Evolutionary conservation across 139 green algal genomes (phyloP).

Genomic region (Zygnema cylindricum): DNA sequence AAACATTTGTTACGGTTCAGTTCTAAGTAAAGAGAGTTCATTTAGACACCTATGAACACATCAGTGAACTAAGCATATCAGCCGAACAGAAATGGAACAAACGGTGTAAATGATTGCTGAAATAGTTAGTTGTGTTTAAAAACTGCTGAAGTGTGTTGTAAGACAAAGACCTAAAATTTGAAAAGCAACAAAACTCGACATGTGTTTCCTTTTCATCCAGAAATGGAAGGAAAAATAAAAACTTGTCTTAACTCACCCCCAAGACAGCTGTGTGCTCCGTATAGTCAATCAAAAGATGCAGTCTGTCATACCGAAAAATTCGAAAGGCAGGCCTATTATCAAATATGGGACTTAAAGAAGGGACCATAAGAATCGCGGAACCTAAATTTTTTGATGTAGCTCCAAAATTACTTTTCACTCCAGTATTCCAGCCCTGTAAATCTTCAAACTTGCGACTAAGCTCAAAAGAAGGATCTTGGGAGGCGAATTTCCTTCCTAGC

Average conservation of each 20-base stretch:
- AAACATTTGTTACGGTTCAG: too few species aligned
- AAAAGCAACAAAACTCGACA: neutral
- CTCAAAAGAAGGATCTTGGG: too few species aligned
- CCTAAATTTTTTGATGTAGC: neutral
- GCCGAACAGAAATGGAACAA: neutral
- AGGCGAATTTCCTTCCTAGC: neutral
- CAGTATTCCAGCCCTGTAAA: neutral
- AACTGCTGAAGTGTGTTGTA: neutral
- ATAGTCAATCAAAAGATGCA: neutral
- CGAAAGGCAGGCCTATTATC: slow-evolving; percentile 6
- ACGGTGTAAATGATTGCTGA: neutral
- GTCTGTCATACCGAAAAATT: slow-evolving; percentile 19
- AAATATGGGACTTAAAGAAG: slow-evolving; percentile 16
- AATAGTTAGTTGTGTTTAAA: neutral
- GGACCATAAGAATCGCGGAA: slow-evolving; percentile 17
- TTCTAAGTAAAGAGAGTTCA: too few species aligned
- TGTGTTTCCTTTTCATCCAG: neutral
- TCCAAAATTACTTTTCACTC: neutral
- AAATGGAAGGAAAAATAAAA: neutral
- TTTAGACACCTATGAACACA: too few species aligned
- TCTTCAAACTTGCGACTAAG: neutral
- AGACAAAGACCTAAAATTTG: neutral
- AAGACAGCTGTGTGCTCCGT: slow-evolving; percentile 14
- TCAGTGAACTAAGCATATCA: too few species aligned
- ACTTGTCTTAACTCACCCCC: neutral